Evolutionary conservation across 306 rosid genomes (phyloP).

Genomic region (Cucumis melo): DNA sequence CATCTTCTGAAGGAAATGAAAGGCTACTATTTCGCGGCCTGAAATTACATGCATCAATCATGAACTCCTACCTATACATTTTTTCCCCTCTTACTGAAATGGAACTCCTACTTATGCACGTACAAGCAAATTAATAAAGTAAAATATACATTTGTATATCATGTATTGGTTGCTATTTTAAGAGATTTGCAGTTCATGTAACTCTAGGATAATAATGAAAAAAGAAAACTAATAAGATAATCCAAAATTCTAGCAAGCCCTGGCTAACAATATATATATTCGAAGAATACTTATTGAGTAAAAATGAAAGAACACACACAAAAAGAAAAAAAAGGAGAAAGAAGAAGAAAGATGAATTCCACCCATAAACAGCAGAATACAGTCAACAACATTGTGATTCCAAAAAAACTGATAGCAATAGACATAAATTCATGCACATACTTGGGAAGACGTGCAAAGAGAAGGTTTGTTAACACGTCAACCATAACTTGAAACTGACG

Average conservation of each 20-base stretch:
- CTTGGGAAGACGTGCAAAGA: constrained; percentile 90
- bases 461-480: constrained; percentile 88
- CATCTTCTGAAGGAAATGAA: constrained; percentile 79
- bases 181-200: not conserved
- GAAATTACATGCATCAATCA: constrained; percentile 18
- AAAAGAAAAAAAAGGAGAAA: not conserved
- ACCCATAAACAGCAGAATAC: not conserved
- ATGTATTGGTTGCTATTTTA: not conserved
- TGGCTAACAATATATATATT: no score
- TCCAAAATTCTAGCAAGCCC: not conserved
- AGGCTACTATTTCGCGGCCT: constrained; percentile 95
- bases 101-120: constrained; percentile 12
- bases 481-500: constrained; percentile 97
- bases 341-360: not conserved
- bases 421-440: constrained; percentile 22
- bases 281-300: no score
- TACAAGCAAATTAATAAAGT: not conserved
- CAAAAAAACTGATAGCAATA: not conserved
- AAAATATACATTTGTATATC: not conserved
- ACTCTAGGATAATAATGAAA: not conserved
- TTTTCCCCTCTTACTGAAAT: no score
- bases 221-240: not conserved
- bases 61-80: constrained; percentile 14
- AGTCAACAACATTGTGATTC: not conserved
- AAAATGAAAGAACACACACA: not conserved